Conservation (phyloP, 2,329 filamentous ascomycete genomes). For the Celoporthe dispersa region DNA sequence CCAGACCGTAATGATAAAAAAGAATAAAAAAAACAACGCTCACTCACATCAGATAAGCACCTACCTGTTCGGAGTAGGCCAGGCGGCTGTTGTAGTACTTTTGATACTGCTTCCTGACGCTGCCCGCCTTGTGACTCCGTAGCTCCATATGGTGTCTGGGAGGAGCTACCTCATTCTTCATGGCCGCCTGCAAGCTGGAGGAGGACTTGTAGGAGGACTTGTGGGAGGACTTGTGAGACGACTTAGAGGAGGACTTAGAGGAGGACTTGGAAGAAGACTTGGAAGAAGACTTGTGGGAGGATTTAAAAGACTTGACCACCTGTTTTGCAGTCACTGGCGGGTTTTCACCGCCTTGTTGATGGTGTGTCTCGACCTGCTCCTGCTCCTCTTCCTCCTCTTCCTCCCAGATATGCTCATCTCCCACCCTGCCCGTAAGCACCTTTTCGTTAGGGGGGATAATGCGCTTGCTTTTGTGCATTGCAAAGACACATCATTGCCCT, state of each 20-base stretch:
- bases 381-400: background rate
- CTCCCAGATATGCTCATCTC: background rate
- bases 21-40: too few relatives aligned
- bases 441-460: background rate
- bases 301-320: background rate
- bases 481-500: background rate
- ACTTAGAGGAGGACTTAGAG: background rate
- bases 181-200: background rate
- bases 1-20: background rate
- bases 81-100: background rate
- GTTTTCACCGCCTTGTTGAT: background rate
- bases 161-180: background rate
- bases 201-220: background rate
- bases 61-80: background rate
- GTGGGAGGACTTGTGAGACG: background rate
- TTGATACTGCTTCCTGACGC: background rate
- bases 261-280: background rate
- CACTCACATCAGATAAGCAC: constrained; percentile 1
- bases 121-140: background rate
- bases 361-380: background rate
- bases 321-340: too few relatives aligned
- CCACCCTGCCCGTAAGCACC: too few relatives aligned
- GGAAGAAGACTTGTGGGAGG: background rate
- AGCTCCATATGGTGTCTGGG: background rate
- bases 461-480: background rate